Evolutionary conservation across 1,139 yeast species (phyloP), one percentile per base, ranked within the genome.

Genomic region (Taphrina flavorubra): DNA sequence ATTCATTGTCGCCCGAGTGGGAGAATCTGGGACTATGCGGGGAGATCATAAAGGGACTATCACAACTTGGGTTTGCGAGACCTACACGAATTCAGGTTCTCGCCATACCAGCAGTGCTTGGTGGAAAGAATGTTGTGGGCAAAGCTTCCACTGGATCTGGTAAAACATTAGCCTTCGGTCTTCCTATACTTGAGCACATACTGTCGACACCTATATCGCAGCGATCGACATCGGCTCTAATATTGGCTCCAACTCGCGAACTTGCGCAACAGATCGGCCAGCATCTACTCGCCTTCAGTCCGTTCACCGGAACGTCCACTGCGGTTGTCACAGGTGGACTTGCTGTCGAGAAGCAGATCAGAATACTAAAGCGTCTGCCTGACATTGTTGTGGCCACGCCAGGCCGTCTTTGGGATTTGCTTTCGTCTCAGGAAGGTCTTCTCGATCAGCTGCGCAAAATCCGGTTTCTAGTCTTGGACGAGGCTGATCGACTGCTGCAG

Each of bases 131-230:
- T 78, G 85, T 94, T 10, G 86, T 95, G 73, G 99, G 99, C 69
- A 95, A 94, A 76, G 99, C 99, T 11, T 88, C 96, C 8, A 95
- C 99, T 0, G 99, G 99, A 77, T 91, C 97, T 0, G 99, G 99
- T 82, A 94, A 94, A 76, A 94, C 99, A 0, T 81, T 92, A 69
- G 99, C 99, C 0, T 94, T 91, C 77, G 97, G 97, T 63, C 85
- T 94, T 36, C 98, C 99, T n/a, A 88, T 95, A 37, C 78, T 94
- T 70, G 97, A 95, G 75, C 78, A 74, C 70, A 65, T 78, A 25
- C 11, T 55, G 44, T 25, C 65, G 37, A 14, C 64, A 31, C 40
- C 75, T 75, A 16, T 76, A 72, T 59, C 44, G 16, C 65, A 65
- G 1, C 67, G 67, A 51, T 61, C 69, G 49, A 61, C 69, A 13